Percentiles rank a stretch among this genome's conserved stretches.
Conservation (phyloP, 306 rosid species). For the Dryas alaskensis region DNA sequence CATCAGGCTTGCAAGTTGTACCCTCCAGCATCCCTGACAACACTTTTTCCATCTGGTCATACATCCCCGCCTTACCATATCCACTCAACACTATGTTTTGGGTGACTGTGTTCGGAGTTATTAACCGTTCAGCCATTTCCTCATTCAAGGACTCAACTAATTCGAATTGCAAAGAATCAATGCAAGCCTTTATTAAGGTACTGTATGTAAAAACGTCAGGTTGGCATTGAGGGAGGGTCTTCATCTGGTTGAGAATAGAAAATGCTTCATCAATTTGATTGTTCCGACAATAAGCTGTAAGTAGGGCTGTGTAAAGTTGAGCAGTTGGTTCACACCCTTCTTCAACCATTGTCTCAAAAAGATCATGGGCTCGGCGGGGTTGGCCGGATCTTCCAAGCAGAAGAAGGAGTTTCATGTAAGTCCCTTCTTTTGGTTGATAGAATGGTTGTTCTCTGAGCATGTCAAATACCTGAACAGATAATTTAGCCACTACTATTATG, state of each 20-base stretch:
- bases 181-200: slow-evolving; percentile 71
- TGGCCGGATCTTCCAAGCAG: slow-evolving; percentile 84
- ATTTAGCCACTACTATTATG: slow-evolving; percentile 6
- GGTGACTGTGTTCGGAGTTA: slow-evolving; percentile 79
- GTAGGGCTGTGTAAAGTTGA: slow-evolving; percentile 79
- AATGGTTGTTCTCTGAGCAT: slow-evolving; percentile 89
- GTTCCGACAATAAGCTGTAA: slow-evolving; percentile 78
- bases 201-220: slow-evolving; percentile 95
- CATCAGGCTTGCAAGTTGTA: slow-evolving; percentile 76
- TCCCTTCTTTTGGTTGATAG: slow-evolving; percentile 92
- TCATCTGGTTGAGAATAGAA: slow-evolving; percentile 65
- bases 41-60: slow-evolving; percentile 88
- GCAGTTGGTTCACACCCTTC: slow-evolving; percentile 78
- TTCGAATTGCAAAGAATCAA: slow-evolving; percentile 68
- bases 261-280: slow-evolving; percentile 69
- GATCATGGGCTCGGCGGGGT: slow-evolving; percentile 63
- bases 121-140: slow-evolving; percentile 67
- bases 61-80: slow-evolving; percentile 84
- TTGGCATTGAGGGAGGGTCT: slow-evolving; percentile 75
- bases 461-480: slow-evolving; percentile 62
- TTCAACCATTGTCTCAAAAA: slow-evolving; percentile 72
- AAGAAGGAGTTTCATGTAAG: slow-evolving; percentile 86
- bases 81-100: slow-evolving; percentile 90
- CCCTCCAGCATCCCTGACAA: slow-evolving; percentile 83
- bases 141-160: slow-evolving; percentile 63